Percentiles rank a stretch among this genome's conserved stretches.
Conservation (phyloP, 1,284 basidiomycete genomes). For the Fistulina hepatica region DNA sequence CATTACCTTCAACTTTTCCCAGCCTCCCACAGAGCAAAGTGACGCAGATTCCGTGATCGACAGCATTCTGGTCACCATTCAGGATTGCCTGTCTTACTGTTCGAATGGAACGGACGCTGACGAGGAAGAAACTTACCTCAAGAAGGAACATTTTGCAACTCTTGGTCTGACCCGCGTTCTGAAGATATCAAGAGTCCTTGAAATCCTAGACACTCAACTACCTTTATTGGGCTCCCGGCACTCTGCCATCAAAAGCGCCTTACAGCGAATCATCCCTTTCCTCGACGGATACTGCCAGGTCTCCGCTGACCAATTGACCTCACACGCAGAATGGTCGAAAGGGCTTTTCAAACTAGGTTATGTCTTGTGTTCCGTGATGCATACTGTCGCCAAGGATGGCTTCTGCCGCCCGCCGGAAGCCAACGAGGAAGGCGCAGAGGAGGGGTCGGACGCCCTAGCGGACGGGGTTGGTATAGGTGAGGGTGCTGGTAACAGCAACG, state of each 20-base stretch:
- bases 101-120: no score
- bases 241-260: slow-evolving; percentile 16
- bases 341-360: slow-evolving; percentile 79
- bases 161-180: slow-evolving; percentile 34
- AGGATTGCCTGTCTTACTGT: no score
- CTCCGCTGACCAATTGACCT: slow-evolving; percentile 40
- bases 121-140: slow-evolving; percentile 32
- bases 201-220: slow-evolving; percentile 26
- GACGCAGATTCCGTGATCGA: no score
- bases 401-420: slow-evolving; percentile 84
- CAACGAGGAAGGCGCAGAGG: slow-evolving; percentile 39
- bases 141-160: slow-evolving; percentile 28
- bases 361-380: slow-evolving; percentile 66
- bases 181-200: slow-evolving; percentile 30
- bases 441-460: slow-evolving; percentile 38
- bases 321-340: slow-evolving; percentile 59
- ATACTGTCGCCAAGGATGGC: slow-evolving; percentile 72
- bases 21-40: no score
- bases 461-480: slow-evolving; percentile 82
- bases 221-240: slow-evolving; percentile 24
- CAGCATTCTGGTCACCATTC: no score
- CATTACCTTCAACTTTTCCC: no score
- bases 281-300: slow-evolving; percentile 46
- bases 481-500: slow-evolving; percentile 76
- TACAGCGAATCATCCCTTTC: slow-evolving; percentile 54